Base-by-base conservation (phyloP, 2,329 filamentous ascomycete species). In the Allantophomopsis cytisporea region DNA sequence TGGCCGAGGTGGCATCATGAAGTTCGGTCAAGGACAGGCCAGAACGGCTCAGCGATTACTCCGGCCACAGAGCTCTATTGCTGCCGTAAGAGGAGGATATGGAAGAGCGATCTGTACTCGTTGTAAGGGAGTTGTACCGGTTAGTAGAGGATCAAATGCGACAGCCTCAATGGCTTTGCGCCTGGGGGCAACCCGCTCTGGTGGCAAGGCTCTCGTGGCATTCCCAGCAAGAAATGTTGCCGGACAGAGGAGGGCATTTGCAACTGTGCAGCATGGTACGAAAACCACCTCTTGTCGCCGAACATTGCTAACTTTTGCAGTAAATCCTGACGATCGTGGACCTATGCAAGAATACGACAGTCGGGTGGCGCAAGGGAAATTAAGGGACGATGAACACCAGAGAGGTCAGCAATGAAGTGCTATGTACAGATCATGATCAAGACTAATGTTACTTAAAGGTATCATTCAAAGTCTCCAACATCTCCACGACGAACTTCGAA, bases 341-440 rank as follows among this genome's bases (percentile, higher is more conserved):
- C 91, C 91, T 2, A 70, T 96, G 53, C 72, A 78, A 47, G 89
- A 96, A 60, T 98, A 98, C 59, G 82, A 95, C 57, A 68, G 71
- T 43, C 75, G 89, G 36, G 88, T 98, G 7, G 67, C 76, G 36
- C 64, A 68, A 34, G 85, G 87, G 10, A 66, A 74, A 37, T 59
- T 98, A 47, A 73, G 82, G 47, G 85, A 96, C 57, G 91, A 98
- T 57, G 77, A 86, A 47, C 84, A 95, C 60, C 91, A 98, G 60
- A 69, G 91, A 69, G 80, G 84, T 87, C 63, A 50, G 65, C 35
- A 44, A 30, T 20, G 11, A 17, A 14, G 31, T 16, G 18, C n/a
- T 18, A n/a, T 12, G 12, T 13, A 18, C 33, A 36, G 33, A 21
- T 10, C 35, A 21, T 35, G 28, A 20, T 32, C 32, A n/a, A 7